These are phyloP conservation scores for Tetrahymena borealis DNA, from an alignment of 73 alveolate genomes.

Conservation along the genomic window DNA sequence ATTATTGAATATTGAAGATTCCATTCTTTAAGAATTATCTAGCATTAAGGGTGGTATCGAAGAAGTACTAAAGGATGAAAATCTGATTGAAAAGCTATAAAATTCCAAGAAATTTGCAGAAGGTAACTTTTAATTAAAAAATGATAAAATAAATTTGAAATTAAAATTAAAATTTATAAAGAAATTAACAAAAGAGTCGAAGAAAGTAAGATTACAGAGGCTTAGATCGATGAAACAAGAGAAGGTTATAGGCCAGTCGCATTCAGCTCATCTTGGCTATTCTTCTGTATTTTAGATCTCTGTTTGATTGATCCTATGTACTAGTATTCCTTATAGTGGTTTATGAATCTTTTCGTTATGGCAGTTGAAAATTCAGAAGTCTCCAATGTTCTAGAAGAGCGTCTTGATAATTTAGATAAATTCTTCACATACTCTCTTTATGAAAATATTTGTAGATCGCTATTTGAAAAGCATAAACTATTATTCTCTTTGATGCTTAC, in stretches of 20 bases:
- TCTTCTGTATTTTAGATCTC: conserved; percentile 69
- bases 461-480: conserved; percentile 94
- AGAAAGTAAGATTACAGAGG: conserved; percentile 38
- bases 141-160: background rate
- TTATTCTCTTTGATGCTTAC: conserved; percentile 81
- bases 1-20: conserved; percentile 17
- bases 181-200: conserved; percentile 55
- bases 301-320: conserved; percentile 74
- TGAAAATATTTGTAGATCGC: conserved; percentile 84
- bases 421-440: conserved; percentile 57
- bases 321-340: conserved; percentile 77
- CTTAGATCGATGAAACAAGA: conserved; percentile 49
- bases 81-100: conserved; percentile 52
- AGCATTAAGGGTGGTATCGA: conserved; percentile 25
- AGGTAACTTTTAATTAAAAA: conserved; percentile 7
- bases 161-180: background rate
- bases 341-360: conserved; percentile 48
- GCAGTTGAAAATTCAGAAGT: conserved; percentile 34
- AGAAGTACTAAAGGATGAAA: conserved; percentile 69
- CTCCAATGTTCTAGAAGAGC: conserved; percentile 37
- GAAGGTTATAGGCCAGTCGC: conserved; percentile 69
- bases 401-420: conserved; percentile 55
- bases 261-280: conserved; percentile 60
- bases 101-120: conserved; percentile 59
- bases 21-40: conserved; percentile 12